Evolutionary conservation across 2,329 filamentous ascomycete genomes (phyloP).

Genomic region (Pseudogymnoascus sp.): DNA sequence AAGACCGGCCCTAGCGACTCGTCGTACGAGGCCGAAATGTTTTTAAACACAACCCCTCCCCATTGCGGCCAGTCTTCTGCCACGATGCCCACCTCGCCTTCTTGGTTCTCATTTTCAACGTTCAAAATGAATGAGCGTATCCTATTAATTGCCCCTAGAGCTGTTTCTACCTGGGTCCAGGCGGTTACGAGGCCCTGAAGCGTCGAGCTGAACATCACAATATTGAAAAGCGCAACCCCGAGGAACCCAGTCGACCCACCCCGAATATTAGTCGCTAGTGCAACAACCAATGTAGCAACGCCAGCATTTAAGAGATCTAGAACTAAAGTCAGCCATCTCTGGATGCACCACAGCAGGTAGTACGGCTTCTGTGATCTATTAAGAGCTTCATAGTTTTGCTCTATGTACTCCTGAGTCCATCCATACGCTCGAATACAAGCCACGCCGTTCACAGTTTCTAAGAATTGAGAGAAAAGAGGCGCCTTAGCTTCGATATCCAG

Average conservation of each 20-base stretch:
- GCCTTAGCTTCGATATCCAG: slow-evolving; percentile 36
- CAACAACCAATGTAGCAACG: slow-evolving; percentile 32
- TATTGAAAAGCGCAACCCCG: slow-evolving; percentile 41
- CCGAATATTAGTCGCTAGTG: slow-evolving; percentile 17
- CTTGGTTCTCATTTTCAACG: background rate
- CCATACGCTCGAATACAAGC: slow-evolving; percentile 37
- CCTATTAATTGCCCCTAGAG: background rate
- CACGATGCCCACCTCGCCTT: background rate
- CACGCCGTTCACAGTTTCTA: slow-evolving; percentile 35
- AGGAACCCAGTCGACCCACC: slow-evolving; percentile 23
- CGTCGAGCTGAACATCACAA: slow-evolving; percentile 16
- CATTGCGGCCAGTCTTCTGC: slow-evolving; percentile 25
- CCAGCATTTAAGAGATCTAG: slow-evolving; percentile 28
- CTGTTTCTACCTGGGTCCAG: background rate
- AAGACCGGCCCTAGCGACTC: slow-evolving; percentile 48
- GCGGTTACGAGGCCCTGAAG: slow-evolving; percentile 16
- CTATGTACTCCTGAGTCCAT: slow-evolving; percentile 33
- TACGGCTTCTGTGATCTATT: slow-evolving; percentile 38
- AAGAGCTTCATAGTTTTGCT: slow-evolving; percentile 27
- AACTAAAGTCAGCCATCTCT: slow-evolving; percentile 38
- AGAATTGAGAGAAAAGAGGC: slow-evolving; percentile 38
- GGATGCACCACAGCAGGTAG: slow-evolving; percentile 37
- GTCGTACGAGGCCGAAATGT: slow-evolving; percentile 30
- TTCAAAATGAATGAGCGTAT: background rate
- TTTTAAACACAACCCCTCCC: slow-evolving; percentile 26